phyloP scores from a whole-genome alignment of 495 filamentous ascomycete genomes.

The Aspergillus incahuasiensis region DNA sequence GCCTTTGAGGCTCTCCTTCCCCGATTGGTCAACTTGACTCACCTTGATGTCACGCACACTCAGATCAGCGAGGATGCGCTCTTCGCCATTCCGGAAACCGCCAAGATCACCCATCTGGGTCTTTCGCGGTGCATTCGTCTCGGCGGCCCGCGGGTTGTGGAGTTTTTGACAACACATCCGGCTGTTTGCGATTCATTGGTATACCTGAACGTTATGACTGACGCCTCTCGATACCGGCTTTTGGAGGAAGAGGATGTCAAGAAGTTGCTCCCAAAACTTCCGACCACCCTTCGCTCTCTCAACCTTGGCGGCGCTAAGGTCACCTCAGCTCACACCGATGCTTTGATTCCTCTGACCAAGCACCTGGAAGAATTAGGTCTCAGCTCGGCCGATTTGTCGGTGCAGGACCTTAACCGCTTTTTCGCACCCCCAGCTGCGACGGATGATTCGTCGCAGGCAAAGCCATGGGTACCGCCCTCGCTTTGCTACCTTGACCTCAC shows the following conservation, averaged over 20 bases:
- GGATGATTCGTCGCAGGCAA: slow-evolving; percentile 27
- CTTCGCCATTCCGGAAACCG: slow-evolving; percentile 63
- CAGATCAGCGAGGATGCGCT: slow-evolving; percentile 72
- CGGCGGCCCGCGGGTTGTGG: slow-evolving; percentile 59
- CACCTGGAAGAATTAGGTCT: slow-evolving; percentile 77
- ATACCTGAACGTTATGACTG: slow-evolving; percentile 71
- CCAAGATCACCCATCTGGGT: slow-evolving; percentile 74
- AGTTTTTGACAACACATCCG: slow-evolving; percentile 70
- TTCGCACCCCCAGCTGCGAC: slow-evolving; percentile 31
- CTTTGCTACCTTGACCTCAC: slow-evolving; percentile 78
- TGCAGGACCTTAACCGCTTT: slow-evolving; percentile 58
- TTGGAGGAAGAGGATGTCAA: slow-evolving; percentile 62
- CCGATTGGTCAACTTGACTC: slow-evolving; percentile 64
- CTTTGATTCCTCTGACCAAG: slow-evolving; percentile 67
- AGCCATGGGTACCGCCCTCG: slow-evolving; percentile 54
- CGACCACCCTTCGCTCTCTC: slow-evolving; percentile 63
- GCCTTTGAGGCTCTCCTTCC: slow-evolving; percentile 69
- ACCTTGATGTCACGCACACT: slow-evolving; percentile 77
- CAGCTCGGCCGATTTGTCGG: slow-evolving; percentile 60
- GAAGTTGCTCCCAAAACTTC: slow-evolving; percentile 63
- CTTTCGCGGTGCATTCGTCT: slow-evolving; percentile 71
- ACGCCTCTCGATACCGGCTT: slow-evolving; percentile 68
- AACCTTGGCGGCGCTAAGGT: slow-evolving; percentile 76
- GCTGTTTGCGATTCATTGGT: slow-evolving; percentile 60
- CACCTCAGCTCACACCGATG: slow-evolving; percentile 55